Percentiles rank a stretch among this genome's conserved stretches.
phyloP scores from a whole-genome alignment of 345 rosid species.

The Ceriops zippeliana region DNA sequence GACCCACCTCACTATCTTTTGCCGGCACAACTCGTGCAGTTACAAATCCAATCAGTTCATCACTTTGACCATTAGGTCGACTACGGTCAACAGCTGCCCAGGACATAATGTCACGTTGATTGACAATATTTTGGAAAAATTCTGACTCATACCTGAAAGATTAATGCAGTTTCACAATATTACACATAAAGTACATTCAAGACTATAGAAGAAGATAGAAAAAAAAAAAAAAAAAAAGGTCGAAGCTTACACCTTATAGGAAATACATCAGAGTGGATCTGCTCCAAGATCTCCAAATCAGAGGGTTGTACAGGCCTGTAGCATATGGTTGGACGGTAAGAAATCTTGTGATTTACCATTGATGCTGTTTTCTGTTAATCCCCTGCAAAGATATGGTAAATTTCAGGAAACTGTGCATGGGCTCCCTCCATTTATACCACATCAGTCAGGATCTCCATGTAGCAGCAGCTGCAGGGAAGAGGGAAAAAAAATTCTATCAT shows the following conservation, averaged over 20 bases:
- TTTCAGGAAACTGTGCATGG: slow-evolving; percentile 22
- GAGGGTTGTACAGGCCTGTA: slow-evolving; percentile 68
- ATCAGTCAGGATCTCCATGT: slow-evolving; percentile 33
- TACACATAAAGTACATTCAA: slow-evolving; percentile 5
- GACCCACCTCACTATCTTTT: slow-evolving; percentile 80
- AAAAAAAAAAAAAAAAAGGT: not conserved
- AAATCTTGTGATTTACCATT: slow-evolving; percentile 46
- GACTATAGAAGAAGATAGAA: slow-evolving; percentile 9
- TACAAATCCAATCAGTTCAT: slow-evolving; percentile 90
- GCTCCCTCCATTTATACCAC: slow-evolving; percentile 48
- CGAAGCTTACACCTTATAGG: slow-evolving; percentile 61
- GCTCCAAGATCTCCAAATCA: slow-evolving; percentile 70
- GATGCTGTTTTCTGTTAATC: slow-evolving; percentile 39
- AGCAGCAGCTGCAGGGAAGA: not conserved
- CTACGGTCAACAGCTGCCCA: slow-evolving; percentile 93
- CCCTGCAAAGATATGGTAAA: slow-evolving; percentile 38
- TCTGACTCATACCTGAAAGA: slow-evolving; percentile 84
- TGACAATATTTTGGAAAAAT: slow-evolving; percentile 85
- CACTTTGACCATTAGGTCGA: slow-evolving; percentile 58
- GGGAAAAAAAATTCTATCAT: too few relatives aligned
- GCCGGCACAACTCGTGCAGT: slow-evolving; percentile 73
- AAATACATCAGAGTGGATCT: slow-evolving; percentile 67
- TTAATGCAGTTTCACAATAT: slow-evolving; percentile 18
- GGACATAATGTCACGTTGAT: slow-evolving; percentile 68
- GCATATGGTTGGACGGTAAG: slow-evolving; percentile 56